These are phyloP conservation scores for Geotrichum ghanense DNA, from an alignment of 805 yeast genomes.

Conservation along the genomic window DNA sequence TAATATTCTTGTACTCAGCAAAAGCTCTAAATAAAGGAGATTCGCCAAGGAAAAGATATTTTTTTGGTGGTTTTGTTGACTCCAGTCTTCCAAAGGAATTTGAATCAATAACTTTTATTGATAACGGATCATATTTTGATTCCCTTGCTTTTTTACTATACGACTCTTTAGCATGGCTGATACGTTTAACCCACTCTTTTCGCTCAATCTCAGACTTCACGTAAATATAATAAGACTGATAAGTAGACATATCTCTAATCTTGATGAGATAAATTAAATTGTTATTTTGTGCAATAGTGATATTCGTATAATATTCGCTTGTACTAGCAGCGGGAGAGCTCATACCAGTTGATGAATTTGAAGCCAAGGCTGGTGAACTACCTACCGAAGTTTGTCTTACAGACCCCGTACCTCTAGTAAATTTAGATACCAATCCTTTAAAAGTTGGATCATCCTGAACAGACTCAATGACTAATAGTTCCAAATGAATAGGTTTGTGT, in stretches of 20 bases:
- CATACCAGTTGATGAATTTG: slow-evolving; percentile 21
- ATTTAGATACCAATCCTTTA: slow-evolving; percentile 4
- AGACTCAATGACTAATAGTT: slow-evolving; percentile 47
- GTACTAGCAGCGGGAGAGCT: slow-evolving; percentile 35
- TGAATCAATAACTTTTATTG: background rate
- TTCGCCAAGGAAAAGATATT: background rate
- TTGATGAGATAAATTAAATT: background rate
- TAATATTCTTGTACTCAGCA: background rate
- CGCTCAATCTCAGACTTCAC: background rate
- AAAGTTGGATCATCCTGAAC: slow-evolving; percentile 29
- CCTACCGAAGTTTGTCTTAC: slow-evolving; percentile 20
- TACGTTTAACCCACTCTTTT: too few species aligned
- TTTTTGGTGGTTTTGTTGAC: background rate
- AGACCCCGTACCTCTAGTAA: background rate
- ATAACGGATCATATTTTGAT: slow-evolving; percentile 1
- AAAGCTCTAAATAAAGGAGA: background rate
- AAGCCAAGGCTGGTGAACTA: slow-evolving; percentile 24
- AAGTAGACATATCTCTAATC: background rate
- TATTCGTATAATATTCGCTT: slow-evolving; percentile 47
- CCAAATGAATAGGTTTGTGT: slow-evolving; percentile 28
- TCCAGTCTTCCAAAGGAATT: background rate
- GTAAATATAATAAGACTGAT: background rate
- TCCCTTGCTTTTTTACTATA: background rate
- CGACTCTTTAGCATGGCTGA: background rate
- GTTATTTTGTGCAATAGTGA: slow-evolving; percentile 23